Percentiles rank a stretch among this genome's conserved stretches.
These are phyloP conservation scores for Myxozyma monticola DNA, from an alignment of 805 yeast species.

Conservation along the genomic window DNA sequence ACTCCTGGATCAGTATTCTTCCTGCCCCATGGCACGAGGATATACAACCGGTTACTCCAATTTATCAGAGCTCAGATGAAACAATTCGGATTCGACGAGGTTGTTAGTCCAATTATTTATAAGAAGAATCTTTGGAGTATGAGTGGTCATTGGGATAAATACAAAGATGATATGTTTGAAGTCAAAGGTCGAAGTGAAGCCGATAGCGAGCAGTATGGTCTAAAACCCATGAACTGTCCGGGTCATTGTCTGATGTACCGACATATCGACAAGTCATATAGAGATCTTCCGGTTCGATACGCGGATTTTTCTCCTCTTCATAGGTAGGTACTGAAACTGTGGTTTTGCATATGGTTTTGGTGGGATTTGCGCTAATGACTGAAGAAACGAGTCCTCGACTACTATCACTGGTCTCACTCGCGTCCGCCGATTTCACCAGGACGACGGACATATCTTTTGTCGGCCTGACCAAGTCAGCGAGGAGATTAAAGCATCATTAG, in stretches of 20 bases:
- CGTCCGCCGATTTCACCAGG: constrained; percentile 98
- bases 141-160: constrained; percentile 96
- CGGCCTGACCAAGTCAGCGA: constrained; percentile 82
- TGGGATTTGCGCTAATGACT: not conserved
- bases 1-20: constrained; percentile 94
- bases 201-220: constrained; percentile 56
- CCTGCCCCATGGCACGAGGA: constrained; percentile 86
- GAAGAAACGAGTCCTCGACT: constrained; percentile 83
- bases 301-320: constrained; percentile 98
- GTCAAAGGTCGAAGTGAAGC: constrained; percentile 47
- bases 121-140: constrained; percentile 81
- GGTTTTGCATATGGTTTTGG: not conserved
- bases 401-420: constrained; percentile 93
- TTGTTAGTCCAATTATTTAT: constrained; percentile 86
- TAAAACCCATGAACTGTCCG: constrained; percentile 96
- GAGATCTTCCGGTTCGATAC: constrained; percentile 98
- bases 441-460: constrained; percentile 98
- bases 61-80: constrained; percentile 86
- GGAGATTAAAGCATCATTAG: constrained; percentile 82
- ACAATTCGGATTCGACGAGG: constrained; percentile 84
- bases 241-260: constrained; percentile 95
- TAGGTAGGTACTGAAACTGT: constrained; percentile 45
- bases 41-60: constrained; percentile 72
- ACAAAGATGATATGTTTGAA: constrained; percentile 89
- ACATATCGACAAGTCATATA: constrained; percentile 88